Percentiles rank a stretch among this genome's conserved stretches.
These are phyloP conservation scores for Vigna mungo DNA, from an alignment of 306 rosid species.

Conservation along the genomic window DNA sequence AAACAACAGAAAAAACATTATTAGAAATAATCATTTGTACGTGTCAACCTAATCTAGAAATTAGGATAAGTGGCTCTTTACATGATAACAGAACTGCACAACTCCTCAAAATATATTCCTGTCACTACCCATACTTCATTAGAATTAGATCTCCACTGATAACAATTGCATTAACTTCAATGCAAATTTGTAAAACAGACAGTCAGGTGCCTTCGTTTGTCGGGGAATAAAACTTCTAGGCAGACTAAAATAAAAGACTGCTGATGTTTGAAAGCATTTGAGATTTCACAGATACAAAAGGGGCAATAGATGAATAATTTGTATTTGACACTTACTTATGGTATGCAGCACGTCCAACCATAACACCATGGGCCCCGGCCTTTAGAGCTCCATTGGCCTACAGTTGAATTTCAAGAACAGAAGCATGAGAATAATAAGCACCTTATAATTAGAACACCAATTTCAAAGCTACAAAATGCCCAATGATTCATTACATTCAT, in stretches of 20 bases:
- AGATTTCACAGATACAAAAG: conserved; percentile 8
- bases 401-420: conserved; percentile 43
- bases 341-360: conserved; percentile 97
- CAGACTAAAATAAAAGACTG: background rate
- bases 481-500: background rate
- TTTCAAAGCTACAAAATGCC: conserved; percentile 26
- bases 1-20: conserved; percentile 27
- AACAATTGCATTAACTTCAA: background rate
- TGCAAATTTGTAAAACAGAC: background rate
- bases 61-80: conserved; percentile 11
- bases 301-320: background rate
- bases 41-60: conserved; percentile 21
- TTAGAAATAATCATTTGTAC: background rate
- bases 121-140: background rate
- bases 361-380: conserved; percentile 95
- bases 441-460: background rate
- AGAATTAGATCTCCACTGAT: conserved; percentile 15
- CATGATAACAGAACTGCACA: conserved; percentile 15
- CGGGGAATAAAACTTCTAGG: conserved; percentile 3
- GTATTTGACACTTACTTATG: conserved; percentile 58
- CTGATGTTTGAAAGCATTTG: conserved; percentile 11
- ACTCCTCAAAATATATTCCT: conserved; percentile 13
- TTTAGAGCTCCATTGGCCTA: conserved; percentile 84
- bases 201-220: too few relatives aligned
- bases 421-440: conserved; percentile 31